Evolutionary conservation across 805 yeast species (phyloP).

Genomic region (Candida tibetensis): DNA sequence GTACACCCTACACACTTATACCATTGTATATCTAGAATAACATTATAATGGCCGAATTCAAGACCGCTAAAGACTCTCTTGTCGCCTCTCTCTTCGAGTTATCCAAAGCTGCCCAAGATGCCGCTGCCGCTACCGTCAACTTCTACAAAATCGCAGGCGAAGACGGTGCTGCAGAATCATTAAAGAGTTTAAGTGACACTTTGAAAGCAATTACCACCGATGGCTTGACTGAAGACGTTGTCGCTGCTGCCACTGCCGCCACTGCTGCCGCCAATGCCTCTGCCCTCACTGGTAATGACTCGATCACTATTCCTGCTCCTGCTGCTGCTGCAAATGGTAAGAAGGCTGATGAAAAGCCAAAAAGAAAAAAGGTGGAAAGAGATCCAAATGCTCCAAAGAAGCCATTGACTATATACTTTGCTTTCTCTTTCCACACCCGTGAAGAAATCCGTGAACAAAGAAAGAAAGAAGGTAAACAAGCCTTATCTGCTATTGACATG

Average conservation of each 20-base stretch:
- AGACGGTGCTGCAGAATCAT: slow-evolving; percentile 43
- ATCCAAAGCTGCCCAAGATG: slow-evolving; percentile 82
- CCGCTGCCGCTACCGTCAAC: slow-evolving; percentile 75
- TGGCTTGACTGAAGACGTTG: slow-evolving; percentile 8
- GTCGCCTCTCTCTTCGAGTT: slow-evolving; percentile 80
- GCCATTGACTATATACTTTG: slow-evolving; percentile 84
- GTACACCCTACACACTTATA: slow-evolving; percentile 4
- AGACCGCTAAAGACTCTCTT: slow-evolving; percentile 34
- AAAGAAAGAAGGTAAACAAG: slow-evolving; percentile 51
- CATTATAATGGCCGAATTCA: slow-evolving; percentile 14
- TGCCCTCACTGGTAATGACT: slow-evolving; percentile 14
- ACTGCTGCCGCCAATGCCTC: slow-evolving; percentile 14
- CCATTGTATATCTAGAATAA: neutral
- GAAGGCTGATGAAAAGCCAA: slow-evolving; percentile 36
- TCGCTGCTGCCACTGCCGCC: slow-evolving; percentile 13
- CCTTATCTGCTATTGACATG: slow-evolving; percentile 71
- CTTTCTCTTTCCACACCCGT: slow-evolving; percentile 70
- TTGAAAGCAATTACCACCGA: slow-evolving; percentile 36
- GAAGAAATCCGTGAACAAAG: slow-evolving; percentile 70
- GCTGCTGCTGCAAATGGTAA: slow-evolving; percentile 2
- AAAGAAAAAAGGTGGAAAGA: slow-evolving; percentile 48
- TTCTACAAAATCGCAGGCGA: slow-evolving; percentile 62
- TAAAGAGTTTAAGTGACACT: slow-evolving; percentile 33
- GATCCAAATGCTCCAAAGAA: slow-evolving; percentile 97
- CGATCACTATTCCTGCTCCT: slow-evolving; percentile 9